A percentile compares a stretch with the other conserved stretches of the same genome.
phyloP scores from a whole-genome alignment of 2,329 filamentous ascomycete species.

The Aspergillus pseudoterreus region DNA sequence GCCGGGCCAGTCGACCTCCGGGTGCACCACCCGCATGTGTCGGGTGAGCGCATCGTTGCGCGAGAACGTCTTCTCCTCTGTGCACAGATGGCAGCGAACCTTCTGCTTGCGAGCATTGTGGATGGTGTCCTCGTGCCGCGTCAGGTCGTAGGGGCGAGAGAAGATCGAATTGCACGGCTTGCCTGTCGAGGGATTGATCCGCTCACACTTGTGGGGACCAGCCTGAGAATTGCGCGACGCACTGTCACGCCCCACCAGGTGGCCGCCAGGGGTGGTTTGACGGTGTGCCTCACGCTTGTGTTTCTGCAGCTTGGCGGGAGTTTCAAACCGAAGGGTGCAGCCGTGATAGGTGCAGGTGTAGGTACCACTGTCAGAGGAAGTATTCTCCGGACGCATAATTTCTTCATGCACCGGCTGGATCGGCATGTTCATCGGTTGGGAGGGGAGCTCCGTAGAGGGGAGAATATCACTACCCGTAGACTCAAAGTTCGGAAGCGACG shows the following conservation, averaged over 20 bases:
- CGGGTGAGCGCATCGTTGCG: constrained; percentile 90
- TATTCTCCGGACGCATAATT: constrained; percentile 56
- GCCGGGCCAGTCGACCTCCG: constrained; percentile 78
- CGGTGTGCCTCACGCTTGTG: constrained; percentile 94
- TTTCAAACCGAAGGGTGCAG: constrained; percentile 83
- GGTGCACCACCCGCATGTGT: constrained; percentile 92
- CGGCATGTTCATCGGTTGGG: constrained; percentile 32
- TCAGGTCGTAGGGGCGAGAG: constrained; percentile 93
- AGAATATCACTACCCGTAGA: constrained; percentile 54
- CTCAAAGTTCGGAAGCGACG: constrained; percentile 59
- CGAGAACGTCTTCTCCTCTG: constrained; percentile 95
- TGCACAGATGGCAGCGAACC: constrained; percentile 86
- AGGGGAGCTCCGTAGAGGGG: constrained; percentile 29
- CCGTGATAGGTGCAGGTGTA: constrained; percentile 97
- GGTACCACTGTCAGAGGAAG: constrained; percentile 74
- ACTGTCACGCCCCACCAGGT: constrained; percentile 36
- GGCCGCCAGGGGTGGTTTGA: constrained; percentile 58
- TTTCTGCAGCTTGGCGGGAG: constrained; percentile 80
- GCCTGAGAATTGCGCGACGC: constrained; percentile 76
- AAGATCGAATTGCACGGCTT: constrained; percentile 95
- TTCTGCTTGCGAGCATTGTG: constrained; percentile 94
- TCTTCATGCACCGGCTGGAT: constrained; percentile 32
- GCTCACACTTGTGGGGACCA: constrained; percentile 87
- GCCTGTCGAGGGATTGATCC: constrained; percentile 89
- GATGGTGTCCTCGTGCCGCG: constrained; percentile 93